These are phyloP conservation scores for Lecanicillium sp. DNA, from an alignment of 2,329 filamentous ascomycete species.

Conservation along the genomic window DNA sequence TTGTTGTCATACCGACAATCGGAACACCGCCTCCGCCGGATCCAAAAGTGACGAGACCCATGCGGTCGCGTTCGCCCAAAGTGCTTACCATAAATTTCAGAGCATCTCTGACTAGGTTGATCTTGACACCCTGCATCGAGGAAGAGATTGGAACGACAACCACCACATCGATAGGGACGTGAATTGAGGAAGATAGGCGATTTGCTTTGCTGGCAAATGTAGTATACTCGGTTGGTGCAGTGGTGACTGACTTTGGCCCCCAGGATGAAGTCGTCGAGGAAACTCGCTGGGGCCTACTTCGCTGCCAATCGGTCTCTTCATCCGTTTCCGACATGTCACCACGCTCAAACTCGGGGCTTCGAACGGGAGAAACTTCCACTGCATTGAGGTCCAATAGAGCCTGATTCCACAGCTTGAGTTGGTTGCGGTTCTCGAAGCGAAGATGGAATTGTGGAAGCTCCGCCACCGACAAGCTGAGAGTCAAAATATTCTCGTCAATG, in stretches of 20 bases:
- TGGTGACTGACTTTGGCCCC: constrained; percentile 75
- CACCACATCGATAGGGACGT: constrained; percentile 90
- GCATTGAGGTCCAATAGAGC: constrained; percentile 77
- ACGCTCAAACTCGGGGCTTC: constrained; percentile 70
- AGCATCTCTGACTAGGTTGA: constrained; percentile 84
- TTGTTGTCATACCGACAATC: constrained; percentile 96
- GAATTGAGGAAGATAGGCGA: constrained; percentile 45
- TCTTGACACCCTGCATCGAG: constrained; percentile 99
- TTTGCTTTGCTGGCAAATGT: constrained; percentile 49
- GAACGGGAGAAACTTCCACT: constrained; percentile 53
- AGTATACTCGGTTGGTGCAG: constrained; percentile 87
- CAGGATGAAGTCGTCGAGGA: constrained; percentile 79
- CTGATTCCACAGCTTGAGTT: constrained; percentile 86
- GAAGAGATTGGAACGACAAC: constrained; percentile 96
- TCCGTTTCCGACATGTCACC: constrained; percentile 73
- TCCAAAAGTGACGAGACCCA: constrained; percentile 95
- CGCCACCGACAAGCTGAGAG: constrained; percentile 80
- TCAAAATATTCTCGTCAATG: constrained; percentile 74
- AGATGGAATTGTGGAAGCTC: constrained; percentile 94
- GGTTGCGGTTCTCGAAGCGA: constrained; percentile 72
- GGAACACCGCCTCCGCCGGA: constrained; percentile 89
- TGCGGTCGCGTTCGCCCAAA: constrained; percentile 85
- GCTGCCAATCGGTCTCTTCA: constrained; percentile 73
- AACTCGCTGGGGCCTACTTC: constrained; percentile 56
- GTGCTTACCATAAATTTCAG: constrained; percentile 85